phyloP scores from a whole-genome alignment of 139 green algal genomes.

The Microglena sp. region DNA sequence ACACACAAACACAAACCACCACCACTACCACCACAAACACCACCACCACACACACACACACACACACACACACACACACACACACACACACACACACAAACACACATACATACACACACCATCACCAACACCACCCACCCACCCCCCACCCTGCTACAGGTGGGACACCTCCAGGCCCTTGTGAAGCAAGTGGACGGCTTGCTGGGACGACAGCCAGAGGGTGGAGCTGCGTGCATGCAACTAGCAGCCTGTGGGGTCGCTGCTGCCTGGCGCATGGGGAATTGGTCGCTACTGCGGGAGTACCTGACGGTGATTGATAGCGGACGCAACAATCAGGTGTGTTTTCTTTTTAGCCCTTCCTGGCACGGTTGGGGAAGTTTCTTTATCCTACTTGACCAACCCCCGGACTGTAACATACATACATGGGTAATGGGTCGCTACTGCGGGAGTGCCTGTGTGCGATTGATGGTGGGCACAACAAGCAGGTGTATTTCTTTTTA shows the following conservation, averaged over 20 bases:
- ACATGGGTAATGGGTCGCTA: no score
- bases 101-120: neutral
- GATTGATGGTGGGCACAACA: no score
- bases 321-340: no score
- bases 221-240: constrained; percentile 16
- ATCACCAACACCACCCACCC: neutral
- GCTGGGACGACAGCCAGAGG: constrained; percentile 17
- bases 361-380: no score
- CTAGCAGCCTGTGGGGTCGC: constrained; percentile 60
- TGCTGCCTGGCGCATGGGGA: constrained; percentile 79
- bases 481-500: no score
- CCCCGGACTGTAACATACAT: no score
- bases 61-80: neutral
- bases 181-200: constrained; percentile 64
- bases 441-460: no score
- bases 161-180: constrained; percentile 72
- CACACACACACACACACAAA: neutral
- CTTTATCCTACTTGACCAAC: no score
- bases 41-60: neutral
- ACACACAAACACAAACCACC: neutral
- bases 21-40: neutral
- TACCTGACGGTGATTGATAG: constrained; percentile 7
- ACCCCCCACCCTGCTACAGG: constrained; percentile 18
- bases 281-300: constrained; percentile 50
- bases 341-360: no score